phyloP scores from a whole-genome alignment of 192 early-diverging fungal genomes.

The Linnemannia exigua region DNA sequence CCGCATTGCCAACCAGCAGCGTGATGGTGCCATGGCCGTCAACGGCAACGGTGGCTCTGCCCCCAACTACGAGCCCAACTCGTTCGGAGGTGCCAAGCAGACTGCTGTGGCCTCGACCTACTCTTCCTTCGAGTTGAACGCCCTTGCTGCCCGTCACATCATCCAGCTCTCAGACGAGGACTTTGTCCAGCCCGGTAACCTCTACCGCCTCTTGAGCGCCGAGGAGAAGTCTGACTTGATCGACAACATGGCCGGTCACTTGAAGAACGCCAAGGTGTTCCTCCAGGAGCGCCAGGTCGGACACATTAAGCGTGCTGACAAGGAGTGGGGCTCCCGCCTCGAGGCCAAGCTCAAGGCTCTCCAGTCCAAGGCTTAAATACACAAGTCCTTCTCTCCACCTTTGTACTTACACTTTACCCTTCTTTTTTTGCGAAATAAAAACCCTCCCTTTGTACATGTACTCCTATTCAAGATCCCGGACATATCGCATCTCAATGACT shows the following conservation, averaged over 20 bases:
- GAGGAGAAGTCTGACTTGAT: slow-evolving; percentile 73
- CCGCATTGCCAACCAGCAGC: slow-evolving; percentile 72
- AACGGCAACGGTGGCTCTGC: slow-evolving; percentile 69
- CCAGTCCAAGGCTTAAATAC: slow-evolving; percentile 50
- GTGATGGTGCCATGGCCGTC: slow-evolving; percentile 72
- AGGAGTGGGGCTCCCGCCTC: slow-evolving; percentile 68
- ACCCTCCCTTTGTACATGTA: slow-evolving; percentile 1
- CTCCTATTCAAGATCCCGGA: not conserved
- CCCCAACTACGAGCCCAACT: slow-evolving; percentile 76
- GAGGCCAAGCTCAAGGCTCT: slow-evolving; percentile 63
- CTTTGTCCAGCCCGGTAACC: slow-evolving; percentile 73
- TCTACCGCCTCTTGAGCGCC: slow-evolving; percentile 69
- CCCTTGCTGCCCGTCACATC: slow-evolving; percentile 63
- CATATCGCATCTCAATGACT: not conserved
- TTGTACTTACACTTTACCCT: slow-evolving; percentile 21
- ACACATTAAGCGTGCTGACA: slow-evolving; percentile 69
- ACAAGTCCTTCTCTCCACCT: not conserved
- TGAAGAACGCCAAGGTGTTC: slow-evolving; percentile 64
- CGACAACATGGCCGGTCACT: slow-evolving; percentile 68
- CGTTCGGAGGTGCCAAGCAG: slow-evolving; percentile 67
- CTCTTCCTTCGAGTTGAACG: slow-evolving; percentile 54
- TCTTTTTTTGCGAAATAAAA: slow-evolving; percentile 9
- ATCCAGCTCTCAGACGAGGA: slow-evolving; percentile 69
- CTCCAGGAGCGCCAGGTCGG: slow-evolving; percentile 70
- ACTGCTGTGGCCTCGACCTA: slow-evolving; percentile 45